Evolutionary conservation across 2,329 filamentous ascomycete genomes (phyloP).

Genomic region (Cladosporium sp.): DNA sequence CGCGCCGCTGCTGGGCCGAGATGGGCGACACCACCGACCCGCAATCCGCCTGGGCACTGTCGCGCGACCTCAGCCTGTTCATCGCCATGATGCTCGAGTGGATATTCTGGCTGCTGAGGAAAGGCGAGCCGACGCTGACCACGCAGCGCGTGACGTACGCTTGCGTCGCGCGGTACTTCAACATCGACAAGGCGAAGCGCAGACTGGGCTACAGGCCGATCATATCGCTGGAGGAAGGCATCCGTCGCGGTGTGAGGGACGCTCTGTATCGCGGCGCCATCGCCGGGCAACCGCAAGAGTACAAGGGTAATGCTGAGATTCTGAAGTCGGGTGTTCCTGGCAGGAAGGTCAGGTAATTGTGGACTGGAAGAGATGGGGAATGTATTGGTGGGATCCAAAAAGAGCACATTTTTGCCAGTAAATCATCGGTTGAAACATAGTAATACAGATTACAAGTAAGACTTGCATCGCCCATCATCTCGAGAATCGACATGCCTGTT

Average conservation of each 20-base stretch:
- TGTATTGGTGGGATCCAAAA: background rate
- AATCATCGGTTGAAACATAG: background rate
- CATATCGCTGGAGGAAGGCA: conserved; percentile 65
- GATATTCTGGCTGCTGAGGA: conserved; percentile 43
- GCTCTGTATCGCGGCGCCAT: conserved; percentile 39
- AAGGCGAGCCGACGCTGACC: conserved; percentile 50
- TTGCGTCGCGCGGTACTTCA: conserved; percentile 76
- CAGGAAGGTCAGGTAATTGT: conserved; percentile 5
- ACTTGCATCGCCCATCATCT: too few relatives aligned
- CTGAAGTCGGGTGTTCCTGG: conserved; percentile 19
- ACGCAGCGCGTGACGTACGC: conserved; percentile 60
- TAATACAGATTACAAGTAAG: background rate
- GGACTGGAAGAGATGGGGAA: background rate
- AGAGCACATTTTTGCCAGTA: background rate
- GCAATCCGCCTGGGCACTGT: conserved; percentile 45
- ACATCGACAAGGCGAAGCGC: conserved; percentile 71
- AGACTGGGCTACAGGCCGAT: conserved; percentile 69
- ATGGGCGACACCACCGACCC: conserved; percentile 40
- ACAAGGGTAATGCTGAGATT: conserved; percentile 32
- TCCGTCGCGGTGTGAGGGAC: conserved; percentile 47
- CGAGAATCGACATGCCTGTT: too few relatives aligned
- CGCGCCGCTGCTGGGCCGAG: conserved; percentile 48
- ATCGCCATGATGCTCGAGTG: conserved; percentile 48
- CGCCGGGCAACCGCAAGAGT: conserved; percentile 35
- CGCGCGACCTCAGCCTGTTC: conserved; percentile 42